Evolutionary conservation across 768 basidiomycete species (phyloP).

Genomic region (Leccinum imitatum): DNA sequence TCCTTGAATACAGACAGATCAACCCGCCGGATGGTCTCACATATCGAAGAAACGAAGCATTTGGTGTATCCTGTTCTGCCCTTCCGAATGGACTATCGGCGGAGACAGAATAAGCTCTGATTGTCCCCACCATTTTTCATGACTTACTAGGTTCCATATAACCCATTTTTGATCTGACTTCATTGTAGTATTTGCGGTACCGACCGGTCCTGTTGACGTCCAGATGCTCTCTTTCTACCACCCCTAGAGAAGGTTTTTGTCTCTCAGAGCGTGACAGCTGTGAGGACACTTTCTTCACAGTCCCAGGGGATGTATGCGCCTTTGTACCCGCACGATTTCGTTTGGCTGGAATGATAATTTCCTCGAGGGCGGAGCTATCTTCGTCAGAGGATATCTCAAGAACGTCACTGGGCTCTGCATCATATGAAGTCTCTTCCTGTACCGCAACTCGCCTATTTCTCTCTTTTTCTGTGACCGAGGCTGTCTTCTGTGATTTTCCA

Average conservation of each 20-base stretch:
- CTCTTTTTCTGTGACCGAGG: slow-evolving; percentile 7
- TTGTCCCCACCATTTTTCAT: not conserved
- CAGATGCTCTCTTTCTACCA: slow-evolving; percentile 26
- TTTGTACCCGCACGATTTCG: slow-evolving; percentile 30
- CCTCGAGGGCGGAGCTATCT: slow-evolving; percentile 4
- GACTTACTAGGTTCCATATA: slow-evolving; percentile 56
- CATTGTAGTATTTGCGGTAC: slow-evolving; percentile 52
- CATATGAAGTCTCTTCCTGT: not conserved
- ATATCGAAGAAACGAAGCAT: slow-evolving; percentile 81
- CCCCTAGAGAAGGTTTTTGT: not conserved
- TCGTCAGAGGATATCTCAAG: slow-evolving; percentile 26
- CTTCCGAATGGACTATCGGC: slow-evolving; percentile 60
- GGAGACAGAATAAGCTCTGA: not conserved
- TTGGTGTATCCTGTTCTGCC: slow-evolving; percentile 61
- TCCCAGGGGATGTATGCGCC: slow-evolving; percentile 7
- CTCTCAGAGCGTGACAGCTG: slow-evolving; percentile 10
- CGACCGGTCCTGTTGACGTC: slow-evolving; percentile 49
- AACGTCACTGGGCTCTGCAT: not conserved
- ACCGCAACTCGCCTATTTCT: slow-evolving; percentile 6
- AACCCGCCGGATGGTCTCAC: slow-evolving; percentile 36
- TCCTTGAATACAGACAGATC: slow-evolving; percentile 2
- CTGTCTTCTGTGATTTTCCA: slow-evolving; percentile 20
- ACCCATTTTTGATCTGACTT: slow-evolving; percentile 54
- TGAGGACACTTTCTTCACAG: not conserved
- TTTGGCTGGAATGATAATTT: slow-evolving; percentile 18